Conservation (phyloP, 2,329 filamentous ascomycete species). For the Aspergillus quadricinctus region DNA sequence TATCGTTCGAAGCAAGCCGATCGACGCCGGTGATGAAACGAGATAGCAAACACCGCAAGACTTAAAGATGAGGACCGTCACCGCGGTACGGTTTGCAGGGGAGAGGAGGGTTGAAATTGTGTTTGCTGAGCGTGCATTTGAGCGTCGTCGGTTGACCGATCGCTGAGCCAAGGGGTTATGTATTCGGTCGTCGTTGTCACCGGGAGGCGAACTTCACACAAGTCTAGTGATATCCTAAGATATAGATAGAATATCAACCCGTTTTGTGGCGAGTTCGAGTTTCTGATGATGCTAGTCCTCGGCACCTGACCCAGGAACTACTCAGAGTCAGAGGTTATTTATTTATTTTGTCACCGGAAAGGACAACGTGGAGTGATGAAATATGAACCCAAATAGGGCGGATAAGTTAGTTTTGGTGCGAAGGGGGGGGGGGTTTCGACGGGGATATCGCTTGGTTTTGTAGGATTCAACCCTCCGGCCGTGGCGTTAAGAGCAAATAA, state of each 20-base stretch:
- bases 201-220: conserved; percentile 1
- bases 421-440: background rate
- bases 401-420: background rate
- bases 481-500: background rate
- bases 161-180: conserved; percentile 9
- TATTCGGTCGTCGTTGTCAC: conserved; percentile 7
- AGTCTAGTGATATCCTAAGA: background rate
- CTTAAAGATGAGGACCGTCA: conserved; percentile 35
- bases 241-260: background rate
- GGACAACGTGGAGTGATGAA: background rate
- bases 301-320: background rate
- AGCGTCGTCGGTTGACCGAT: conserved; percentile 31
- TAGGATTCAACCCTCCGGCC: background rate
- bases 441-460: background rate
- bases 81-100: conserved; percentile 40
- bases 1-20: conserved; percentile 35
- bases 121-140: conserved; percentile 43
- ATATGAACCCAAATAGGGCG: background rate
- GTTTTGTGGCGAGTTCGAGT: background rate
- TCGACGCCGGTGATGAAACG: conserved; percentile 27
- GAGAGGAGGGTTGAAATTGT: conserved; percentile 36
- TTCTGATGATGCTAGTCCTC: background rate
- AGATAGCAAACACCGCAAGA: conserved; percentile 17
- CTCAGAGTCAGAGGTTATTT: background rate
- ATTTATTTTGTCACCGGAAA: background rate